Conservation (phyloP, 1,284 basidiomycete species). For the Moesziomyces sp. region DNA sequence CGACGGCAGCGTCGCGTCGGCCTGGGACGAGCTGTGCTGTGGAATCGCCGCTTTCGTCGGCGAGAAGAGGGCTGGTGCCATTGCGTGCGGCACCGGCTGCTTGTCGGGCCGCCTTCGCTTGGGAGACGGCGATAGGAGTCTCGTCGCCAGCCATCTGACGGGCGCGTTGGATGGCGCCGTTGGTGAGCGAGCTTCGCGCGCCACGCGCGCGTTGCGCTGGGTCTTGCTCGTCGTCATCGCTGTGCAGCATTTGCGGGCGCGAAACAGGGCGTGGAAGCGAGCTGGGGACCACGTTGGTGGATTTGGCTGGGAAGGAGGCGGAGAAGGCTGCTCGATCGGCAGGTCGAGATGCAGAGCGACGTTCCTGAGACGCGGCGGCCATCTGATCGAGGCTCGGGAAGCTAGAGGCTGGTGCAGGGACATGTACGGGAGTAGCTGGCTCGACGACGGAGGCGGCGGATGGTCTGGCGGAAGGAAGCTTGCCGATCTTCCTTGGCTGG, state of each 20-base stretch:
- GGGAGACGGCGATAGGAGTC: conserved; percentile 40
- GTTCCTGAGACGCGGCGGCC: conserved; percentile 42
- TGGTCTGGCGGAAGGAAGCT: conserved; percentile 14
- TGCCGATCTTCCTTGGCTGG: conserved; percentile 16
- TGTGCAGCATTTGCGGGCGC: conserved; percentile 12
- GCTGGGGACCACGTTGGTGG: conserved; percentile 24
- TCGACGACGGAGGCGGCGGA: conserved; percentile 17
- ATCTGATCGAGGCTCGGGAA: conserved; percentile 49
- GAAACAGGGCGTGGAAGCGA: conserved; percentile 32
- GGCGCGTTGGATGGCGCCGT: conserved; percentile 36
- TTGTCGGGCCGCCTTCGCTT: conserved; percentile 30
- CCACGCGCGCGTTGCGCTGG: conserved; percentile 21
- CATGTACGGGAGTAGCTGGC: conserved; percentile 25
- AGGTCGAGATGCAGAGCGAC: conserved; percentile 29
- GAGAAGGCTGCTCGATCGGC: conserved; percentile 31
- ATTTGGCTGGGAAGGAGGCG: conserved; percentile 23
- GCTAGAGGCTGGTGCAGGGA: conserved; percentile 12
- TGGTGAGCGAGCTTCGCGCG: conserved; percentile 40
- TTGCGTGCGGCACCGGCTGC: conserved; percentile 9
- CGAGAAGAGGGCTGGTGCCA: conserved; percentile 17
- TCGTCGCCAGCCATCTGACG: conserved; percentile 43
- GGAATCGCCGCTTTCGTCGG: conserved; percentile 33
- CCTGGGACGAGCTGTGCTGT: conserved; percentile 35
- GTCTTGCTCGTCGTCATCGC: conserved; percentile 1
- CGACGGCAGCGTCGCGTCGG: conserved; percentile 12